A percentile compares a stretch with the other conserved stretches of the same genome.
Conservation (phyloP, 768 basidiomycete species). For the Steccherinum ochraceum region DNA sequence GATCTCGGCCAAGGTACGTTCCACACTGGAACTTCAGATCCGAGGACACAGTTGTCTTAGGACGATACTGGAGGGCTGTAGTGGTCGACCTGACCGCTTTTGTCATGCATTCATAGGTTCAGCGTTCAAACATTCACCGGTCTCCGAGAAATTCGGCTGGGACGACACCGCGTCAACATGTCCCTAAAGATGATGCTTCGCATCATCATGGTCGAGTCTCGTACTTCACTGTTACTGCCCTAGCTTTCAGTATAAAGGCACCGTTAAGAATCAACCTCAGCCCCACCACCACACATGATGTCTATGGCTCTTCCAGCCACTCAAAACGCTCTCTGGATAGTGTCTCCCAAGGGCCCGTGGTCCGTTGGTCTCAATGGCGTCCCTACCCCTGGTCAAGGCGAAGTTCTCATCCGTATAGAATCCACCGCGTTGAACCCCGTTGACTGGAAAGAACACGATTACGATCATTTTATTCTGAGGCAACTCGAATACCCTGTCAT, state of each 20-base stretch:
- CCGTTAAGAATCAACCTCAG: not conserved
- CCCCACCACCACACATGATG: not conserved
- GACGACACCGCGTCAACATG: no score
- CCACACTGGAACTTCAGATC: no score
- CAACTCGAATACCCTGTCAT: conserved; percentile 33
- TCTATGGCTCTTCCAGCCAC: not conserved
- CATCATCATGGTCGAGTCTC: no score
- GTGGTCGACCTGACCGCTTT: no score
- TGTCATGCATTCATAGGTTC: no score
- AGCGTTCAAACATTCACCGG: not conserved
- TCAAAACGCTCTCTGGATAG: conserved; percentile 15
- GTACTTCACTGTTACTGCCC: no score
- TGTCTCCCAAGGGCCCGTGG: conserved; percentile 2
- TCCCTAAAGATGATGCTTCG: no score
- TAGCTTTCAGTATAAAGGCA: not conserved
- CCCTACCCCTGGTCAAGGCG: conserved; percentile 16
- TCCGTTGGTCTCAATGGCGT: conserved; percentile 2
- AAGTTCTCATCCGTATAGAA: conserved; percentile 23
- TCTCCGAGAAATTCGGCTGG: not conserved
- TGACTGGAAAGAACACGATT: conserved; percentile 28
- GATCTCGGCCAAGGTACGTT: no score
- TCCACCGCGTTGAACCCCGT: conserved; percentile 25
- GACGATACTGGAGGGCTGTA: no score
- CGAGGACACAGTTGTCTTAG: no score
- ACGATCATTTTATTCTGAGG: conserved; percentile 23